Evolutionary conservation across 129 eudicot genomes (phyloP), one percentile per base, ranked within the genome.

Genomic region (Pseudognaphalium luteoalbum): DNA sequence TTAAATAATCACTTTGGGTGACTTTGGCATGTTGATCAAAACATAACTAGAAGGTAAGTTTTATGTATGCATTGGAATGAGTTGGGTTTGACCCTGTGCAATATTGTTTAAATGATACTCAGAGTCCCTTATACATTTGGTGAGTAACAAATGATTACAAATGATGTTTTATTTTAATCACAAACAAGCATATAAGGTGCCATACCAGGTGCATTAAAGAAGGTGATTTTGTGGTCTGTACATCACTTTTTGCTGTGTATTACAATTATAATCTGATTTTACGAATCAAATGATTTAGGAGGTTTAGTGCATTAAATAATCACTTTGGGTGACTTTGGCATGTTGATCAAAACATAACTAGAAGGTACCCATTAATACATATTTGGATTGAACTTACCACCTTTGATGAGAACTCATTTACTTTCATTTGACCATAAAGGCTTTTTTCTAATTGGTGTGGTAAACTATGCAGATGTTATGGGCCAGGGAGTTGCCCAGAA

Each of bases 401-500:
- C 29, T 57, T 29, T 20, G 4, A 20, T 57, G 28, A 66, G 8
- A 35, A 35, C 28, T 66, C 28, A 8, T 20, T 22, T 60, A 39
- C 58, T 54, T 20, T 72, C 54, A 54, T 65, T n/a, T 44, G n/a
- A 8, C 68, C 41, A 30, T 44, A 16, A 16, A 4, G 4, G 0
- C 41, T 1, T 7, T 25, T 41, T 39, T 9, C 52, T 50, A 0
- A 51, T 14, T 17, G 34, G 37, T 9, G 65, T 52, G 37, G 15
- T 65, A 51, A 56, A 57, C 19, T 28, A 6, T 86, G 86, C 83
- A 90, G 98, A 77, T 90, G 98, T 78, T 87, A 70, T 47, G 98
- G 98, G 42, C 96, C 97, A 4, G 97, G 97, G 44, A 81, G 98
- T 82, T 76, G 89, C 61, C 80, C 92, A 12, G 79, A 90, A 8